Percentiles rank a stretch among this genome's conserved stretches.
These are phyloP conservation scores for Anthoceros angustus DNA, from an alignment of 225 moss, liverwort and hornwort species.

Conservation along the genomic window DNA sequence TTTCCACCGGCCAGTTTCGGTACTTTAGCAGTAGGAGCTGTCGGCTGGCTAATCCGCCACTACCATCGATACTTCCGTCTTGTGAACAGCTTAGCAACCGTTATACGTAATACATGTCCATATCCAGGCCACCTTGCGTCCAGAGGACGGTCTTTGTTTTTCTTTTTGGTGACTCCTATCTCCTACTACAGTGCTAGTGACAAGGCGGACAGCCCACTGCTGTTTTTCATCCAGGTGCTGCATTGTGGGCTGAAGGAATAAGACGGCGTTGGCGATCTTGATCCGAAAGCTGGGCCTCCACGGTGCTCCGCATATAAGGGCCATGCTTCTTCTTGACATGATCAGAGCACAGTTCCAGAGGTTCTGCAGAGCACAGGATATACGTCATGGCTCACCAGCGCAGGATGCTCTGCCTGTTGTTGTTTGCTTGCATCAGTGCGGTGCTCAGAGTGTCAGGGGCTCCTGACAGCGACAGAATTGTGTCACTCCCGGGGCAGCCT, in stretches of 20 bases:
- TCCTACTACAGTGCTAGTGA: not conserved
- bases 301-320: not conserved
- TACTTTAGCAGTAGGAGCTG: not conserved
- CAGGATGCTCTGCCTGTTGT: too few species aligned
- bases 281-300: not conserved
- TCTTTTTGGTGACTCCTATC: not conserved
- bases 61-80: not conserved
- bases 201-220: not conserved
- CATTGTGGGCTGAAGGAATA: not conserved
- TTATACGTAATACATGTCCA: not conserved
- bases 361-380: too few species aligned
- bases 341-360: not conserved
- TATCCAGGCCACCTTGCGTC: not conserved
- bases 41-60: not conserved
- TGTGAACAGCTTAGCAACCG: not conserved
- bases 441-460: too few species aligned
- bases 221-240: not conserved
- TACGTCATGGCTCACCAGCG: too few species aligned
- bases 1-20: not conserved
- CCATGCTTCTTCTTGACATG: not conserved
- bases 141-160: not conserved
- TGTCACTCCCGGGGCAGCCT: constrained; percentile 20
- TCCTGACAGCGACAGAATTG: constrained; percentile 7
- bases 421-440: too few species aligned
- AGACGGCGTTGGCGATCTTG: not conserved